A percentile compares a stretch with the other conserved stretches of the same genome.
These are phyloP conservation scores for Penicillium cosmopolitanum DNA, from an alignment of 495 filamentous ascomycete genomes.

Conservation along the genomic window DNA sequence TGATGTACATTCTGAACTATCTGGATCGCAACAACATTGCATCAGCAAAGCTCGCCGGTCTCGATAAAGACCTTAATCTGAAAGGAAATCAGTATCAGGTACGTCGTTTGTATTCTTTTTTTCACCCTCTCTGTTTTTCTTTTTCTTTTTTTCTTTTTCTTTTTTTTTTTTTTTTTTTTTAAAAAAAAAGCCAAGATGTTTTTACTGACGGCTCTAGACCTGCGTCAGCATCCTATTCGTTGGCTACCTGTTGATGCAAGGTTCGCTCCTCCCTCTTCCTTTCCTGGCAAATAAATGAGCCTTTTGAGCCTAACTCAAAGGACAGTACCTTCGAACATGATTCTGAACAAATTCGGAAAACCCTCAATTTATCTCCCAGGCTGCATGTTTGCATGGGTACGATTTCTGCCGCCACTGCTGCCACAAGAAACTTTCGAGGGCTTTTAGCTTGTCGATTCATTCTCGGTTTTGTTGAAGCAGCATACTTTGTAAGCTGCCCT, in stretches of 20 bases:
- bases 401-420: slow-evolving; percentile 47
- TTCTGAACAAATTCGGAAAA: slow-evolving; percentile 48
- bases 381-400: slow-evolving; percentile 54
- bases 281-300: slow-evolving; percentile 41
- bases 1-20: slow-evolving; percentile 56
- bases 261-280: background rate
- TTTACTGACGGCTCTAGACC: slow-evolving; percentile 30
- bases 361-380: slow-evolving; percentile 36
- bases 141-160: no score
- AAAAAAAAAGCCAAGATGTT: no score
- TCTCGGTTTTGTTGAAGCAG: slow-evolving; percentile 53
- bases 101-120: background rate
- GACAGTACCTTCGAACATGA: slow-evolving; percentile 61
- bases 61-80: slow-evolving; percentile 47
- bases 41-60: slow-evolving; percentile 38
- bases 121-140: background rate
- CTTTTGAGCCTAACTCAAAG: background rate
- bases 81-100: slow-evolving; percentile 45
- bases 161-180: no score
- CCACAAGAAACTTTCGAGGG: slow-evolving; percentile 45
- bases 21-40: slow-evolving; percentile 50
- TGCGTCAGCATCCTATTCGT: slow-evolving; percentile 61
- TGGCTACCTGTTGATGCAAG: slow-evolving; percentile 40
- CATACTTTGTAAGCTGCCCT: slow-evolving; percentile 37
- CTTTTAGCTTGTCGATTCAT: slow-evolving; percentile 42